Conservation (phyloP, 306 rosid species). For the Leucaena leucocephala region DNA sequence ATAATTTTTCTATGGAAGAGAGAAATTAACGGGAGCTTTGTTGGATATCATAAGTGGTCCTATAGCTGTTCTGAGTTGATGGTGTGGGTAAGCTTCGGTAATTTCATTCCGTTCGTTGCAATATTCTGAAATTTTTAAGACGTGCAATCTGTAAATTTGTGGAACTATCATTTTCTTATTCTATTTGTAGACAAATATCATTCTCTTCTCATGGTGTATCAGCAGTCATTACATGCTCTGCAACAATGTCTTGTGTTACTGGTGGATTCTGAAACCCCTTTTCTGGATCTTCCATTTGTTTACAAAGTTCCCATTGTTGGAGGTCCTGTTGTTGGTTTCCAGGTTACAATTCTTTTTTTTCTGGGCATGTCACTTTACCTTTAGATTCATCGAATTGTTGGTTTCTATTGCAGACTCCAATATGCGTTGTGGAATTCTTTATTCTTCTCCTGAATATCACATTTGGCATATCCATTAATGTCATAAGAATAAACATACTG, state of each 20-base stretch:
- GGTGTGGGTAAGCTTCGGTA: constrained; percentile 70
- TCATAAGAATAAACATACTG: constrained; percentile 56
- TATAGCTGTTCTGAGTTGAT: constrained; percentile 70
- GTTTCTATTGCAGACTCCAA: constrained; percentile 52
- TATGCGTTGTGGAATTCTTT: constrained; percentile 49
- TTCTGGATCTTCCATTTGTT: constrained; percentile 54
- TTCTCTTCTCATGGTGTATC: constrained; percentile 60
- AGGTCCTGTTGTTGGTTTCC: constrained; percentile 50
- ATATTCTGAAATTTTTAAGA: constrained; percentile 7
- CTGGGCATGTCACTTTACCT: constrained; percentile 7
- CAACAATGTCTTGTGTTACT: constrained; percentile 58
- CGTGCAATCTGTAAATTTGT: constrained; percentile 22
- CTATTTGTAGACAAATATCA: constrained; percentile 56
- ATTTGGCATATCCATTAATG: constrained; percentile 68
- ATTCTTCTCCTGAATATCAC: constrained; percentile 58
- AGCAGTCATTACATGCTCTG: constrained; percentile 46
- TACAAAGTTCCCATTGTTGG: constrained; percentile 47
- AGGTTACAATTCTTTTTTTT: constrained; percentile 15
- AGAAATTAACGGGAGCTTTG: constrained; percentile 45
- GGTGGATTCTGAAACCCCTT: constrained; percentile 81
- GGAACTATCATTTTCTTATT: constrained; percentile 27
- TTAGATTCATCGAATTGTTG: constrained; percentile 11
- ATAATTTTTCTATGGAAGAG: constrained; percentile 57
- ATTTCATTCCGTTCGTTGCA: constrained; percentile 14
- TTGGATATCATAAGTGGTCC: constrained; percentile 68